Base-by-base conservation (phyloP, 2,329 filamentous ascomycete genomes). In the Coniosporium tulheliwenetii region DNA sequence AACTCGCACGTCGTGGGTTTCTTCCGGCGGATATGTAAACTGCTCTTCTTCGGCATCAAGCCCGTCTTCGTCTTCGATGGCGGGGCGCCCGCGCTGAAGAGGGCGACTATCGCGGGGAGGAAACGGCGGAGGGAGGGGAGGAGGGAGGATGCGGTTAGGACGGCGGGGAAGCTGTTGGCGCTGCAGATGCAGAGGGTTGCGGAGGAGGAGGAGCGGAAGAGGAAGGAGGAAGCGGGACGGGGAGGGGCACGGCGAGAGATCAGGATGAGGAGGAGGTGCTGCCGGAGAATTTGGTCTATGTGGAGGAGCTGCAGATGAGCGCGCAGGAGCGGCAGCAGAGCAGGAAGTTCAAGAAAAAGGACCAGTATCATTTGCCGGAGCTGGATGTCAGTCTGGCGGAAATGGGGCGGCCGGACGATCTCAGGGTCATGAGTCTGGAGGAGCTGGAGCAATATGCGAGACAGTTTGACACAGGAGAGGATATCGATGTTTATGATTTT, bases 41-140 rank as follows among this genome's bases (percentile, higher is more conserved):
- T 98, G 1, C 73, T 98, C 1, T 98, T 89, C 73, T 89, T 91
- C 54, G 91, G 93, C 39, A 94, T 98, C 59, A 84, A 81, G 47
- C 93, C 91, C 0, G 86, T 98, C 36, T 98, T 98, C 59, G 87
- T 98, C 10, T 98, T 98, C 58, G 91, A 98, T 62, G 91, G 93
- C 44, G 91, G 89, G 36, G 93, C 91, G 0, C 93, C 93, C 0
- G 70, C 77, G 2, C 70, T 98, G 47, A 98, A 98, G 66, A 73
- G 89, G 42, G 83, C 93, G 58, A 98, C 91, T 0, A 87, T 98
- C 45, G 77, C 77, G 45, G 75, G 71, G 39, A 71, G 91, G 35
- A 86, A 87, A 58, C 73, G 73, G 44, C 72, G 86, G 45, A 73
- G 91, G 31, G 91, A 98, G 56, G 91, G 89, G 0, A 71, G 87